Evolutionary conservation across 257 asterid species (phyloP).

Genomic region (Penstemon newberryi): DNA sequence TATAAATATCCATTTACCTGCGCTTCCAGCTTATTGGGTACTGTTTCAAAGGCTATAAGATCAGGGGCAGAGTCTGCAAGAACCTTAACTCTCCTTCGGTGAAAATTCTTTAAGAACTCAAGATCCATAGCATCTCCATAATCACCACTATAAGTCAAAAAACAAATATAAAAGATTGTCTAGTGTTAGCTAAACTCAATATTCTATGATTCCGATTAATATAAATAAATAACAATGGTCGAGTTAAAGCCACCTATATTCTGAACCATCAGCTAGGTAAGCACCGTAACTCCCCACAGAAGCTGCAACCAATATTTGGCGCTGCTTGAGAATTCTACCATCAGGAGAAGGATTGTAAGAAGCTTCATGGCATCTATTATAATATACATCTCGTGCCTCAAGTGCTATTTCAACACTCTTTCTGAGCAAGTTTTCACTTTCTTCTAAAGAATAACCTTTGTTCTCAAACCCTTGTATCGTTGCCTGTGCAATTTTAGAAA

Average conservation of each 20-base stretch:
- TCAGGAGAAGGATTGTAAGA: slow-evolving; percentile 34
- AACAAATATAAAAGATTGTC: slow-evolving; percentile 13
- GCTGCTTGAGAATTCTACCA: slow-evolving; percentile 63
- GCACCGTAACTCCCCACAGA: slow-evolving; percentile 97
- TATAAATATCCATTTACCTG: slow-evolving; percentile 48
- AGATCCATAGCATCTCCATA: slow-evolving; percentile 72
- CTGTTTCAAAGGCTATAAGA: slow-evolving; percentile 86
- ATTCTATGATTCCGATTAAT: not conserved
- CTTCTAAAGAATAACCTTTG: slow-evolving; percentile 76
- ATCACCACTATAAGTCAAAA: slow-evolving; percentile 58
- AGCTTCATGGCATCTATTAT: slow-evolving; percentile 51
- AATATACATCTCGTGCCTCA: slow-evolving; percentile 73
- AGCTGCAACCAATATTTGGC: slow-evolving; percentile 79
- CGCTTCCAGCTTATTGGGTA: slow-evolving; percentile 85
- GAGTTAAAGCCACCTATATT: slow-evolving; percentile 63
- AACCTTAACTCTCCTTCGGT: slow-evolving; percentile 78
- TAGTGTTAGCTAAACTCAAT: slow-evolving; percentile 7
- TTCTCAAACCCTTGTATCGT: slow-evolving; percentile 85
- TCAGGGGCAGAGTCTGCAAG: slow-evolving; percentile 84
- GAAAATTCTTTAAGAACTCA: slow-evolving; percentile 74
- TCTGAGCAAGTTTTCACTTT: slow-evolving; percentile 69
- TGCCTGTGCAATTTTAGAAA: slow-evolving; percentile 54
- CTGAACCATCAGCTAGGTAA: slow-evolving; percentile 90
- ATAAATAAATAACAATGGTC: slow-evolving; percentile 2
- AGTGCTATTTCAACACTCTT: slow-evolving; percentile 79